These are phyloP conservation scores for Porcisia deanei DNA, from an alignment of 208 protist species.

Conservation along the genomic window DNA sequence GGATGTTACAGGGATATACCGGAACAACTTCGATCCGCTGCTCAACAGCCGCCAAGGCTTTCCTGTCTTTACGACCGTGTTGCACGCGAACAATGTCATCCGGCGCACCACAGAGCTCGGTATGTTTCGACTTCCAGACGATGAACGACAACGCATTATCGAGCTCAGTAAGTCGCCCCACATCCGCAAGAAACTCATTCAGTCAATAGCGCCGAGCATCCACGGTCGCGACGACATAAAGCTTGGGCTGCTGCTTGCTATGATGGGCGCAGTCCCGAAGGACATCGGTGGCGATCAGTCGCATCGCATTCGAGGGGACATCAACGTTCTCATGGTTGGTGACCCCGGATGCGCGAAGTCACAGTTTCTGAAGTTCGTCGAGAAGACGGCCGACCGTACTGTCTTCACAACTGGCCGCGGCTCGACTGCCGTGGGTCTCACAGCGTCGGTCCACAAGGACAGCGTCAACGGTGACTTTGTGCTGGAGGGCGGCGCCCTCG, in stretches of 20 bases:
- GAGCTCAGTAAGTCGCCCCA: slow-evolving; percentile 92
- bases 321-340: slow-evolving; percentile 99
- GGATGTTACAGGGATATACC: slow-evolving; percentile 98
- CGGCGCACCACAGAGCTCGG: slow-evolving; percentile 91
- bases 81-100: slow-evolving; percentile 98
- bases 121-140: slow-evolving; percentile 86
- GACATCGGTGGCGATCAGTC: slow-evolving; percentile 93
- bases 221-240: slow-evolving; percentile 99
- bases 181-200: slow-evolving; percentile 92
- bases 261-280: slow-evolving; percentile 97
- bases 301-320: slow-evolving; percentile 99
- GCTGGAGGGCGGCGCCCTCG: slow-evolving; percentile 99
- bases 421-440: slow-evolving; percentile 98
- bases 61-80: slow-evolving; percentile 98
- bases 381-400: slow-evolving; percentile 97
- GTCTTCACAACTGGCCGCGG: slow-evolving; percentile 99
- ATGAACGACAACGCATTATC: slow-evolving; percentile 81
- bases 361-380: slow-evolving; percentile 99
- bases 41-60: slow-evolving; percentile 98
- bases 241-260: slow-evolving; percentile 95
- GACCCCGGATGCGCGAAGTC: slow-evolving; percentile 98
- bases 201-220: slow-evolving; percentile 99
- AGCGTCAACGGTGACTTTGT: slow-evolving; percentile 98
- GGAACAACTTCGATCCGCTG: slow-evolving; percentile 97
- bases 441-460: slow-evolving; percentile 98